These are phyloP conservation scores for Agaricus sinodeliciosus DNA, from an alignment of 768 basidiomycete genomes.

Conservation along the genomic window DNA sequence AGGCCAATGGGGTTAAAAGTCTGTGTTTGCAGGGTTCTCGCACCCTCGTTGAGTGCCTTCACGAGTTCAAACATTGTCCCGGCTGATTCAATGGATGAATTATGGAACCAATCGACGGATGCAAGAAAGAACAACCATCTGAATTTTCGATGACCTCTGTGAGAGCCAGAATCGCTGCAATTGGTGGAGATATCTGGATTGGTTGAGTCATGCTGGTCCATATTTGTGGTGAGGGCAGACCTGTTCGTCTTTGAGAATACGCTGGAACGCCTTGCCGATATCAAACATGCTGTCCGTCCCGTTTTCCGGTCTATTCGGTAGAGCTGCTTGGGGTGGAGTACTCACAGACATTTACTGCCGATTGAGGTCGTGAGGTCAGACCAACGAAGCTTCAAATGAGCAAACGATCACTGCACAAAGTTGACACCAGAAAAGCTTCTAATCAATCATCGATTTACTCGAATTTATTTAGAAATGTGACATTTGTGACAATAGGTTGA, in stretches of 20 bases:
- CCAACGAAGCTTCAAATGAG: too few relatives aligned
- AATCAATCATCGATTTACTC: too few relatives aligned
- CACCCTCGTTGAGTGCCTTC: conserved; percentile 72
- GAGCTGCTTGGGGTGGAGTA: conserved; percentile 10
- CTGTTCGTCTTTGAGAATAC: conserved; percentile 57
- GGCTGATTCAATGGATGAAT: conserved; percentile 35
- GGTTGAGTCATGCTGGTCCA: neutral
- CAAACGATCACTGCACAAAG: too few relatives aligned
- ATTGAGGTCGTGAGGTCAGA: too few relatives aligned
- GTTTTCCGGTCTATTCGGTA: conserved; percentile 12
- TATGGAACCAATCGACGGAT: neutral
- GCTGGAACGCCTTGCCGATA: conserved; percentile 46
- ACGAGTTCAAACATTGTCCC: conserved; percentile 93
- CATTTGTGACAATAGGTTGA: neutral
- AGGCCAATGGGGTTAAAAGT: conserved; percentile 76
- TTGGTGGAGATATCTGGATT: conserved; percentile 65
- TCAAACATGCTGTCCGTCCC: conserved; percentile 20
- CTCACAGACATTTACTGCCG: conserved; percentile 5
- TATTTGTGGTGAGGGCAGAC: conserved; percentile 25
- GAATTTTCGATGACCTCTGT: conserved; percentile 78
- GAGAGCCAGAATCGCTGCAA: conserved; percentile 84
- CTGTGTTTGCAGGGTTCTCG: conserved; percentile 52
- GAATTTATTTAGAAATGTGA: neutral
- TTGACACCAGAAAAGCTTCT: too few relatives aligned
- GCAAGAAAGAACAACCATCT: conserved; percentile 42